Evolutionary conservation across 495 filamentous ascomycete genomes (phyloP), one percentile per base, ranked within the genome.

Genomic region (Mycothermus thermophilus): DNA sequence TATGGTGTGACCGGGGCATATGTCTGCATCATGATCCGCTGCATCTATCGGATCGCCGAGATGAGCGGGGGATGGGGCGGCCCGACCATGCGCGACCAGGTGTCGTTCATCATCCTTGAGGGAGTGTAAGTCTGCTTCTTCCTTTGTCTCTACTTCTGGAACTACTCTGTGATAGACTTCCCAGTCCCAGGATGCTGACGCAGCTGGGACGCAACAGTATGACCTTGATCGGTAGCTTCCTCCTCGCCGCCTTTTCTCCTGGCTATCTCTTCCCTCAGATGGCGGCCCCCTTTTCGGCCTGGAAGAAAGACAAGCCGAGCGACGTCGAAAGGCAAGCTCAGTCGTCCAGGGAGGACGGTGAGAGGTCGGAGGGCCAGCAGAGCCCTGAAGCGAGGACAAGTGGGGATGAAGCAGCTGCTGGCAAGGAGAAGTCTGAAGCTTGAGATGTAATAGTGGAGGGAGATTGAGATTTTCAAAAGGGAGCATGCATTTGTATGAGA

Each of bases 11-110:
- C 60, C 5, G 54, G 68, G 20, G 75, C 77, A 8, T 83, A 72
- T 46, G 17, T 65, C 10, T 71, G 67, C 6, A 72, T 82, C 22
- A 46, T 81, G 46, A 67, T 74, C 22, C 60, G 77, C 37, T 83
- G 78, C 47, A 69, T 80, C 33, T 80, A 80, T 46, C 72, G 77
- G 66, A 72, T 80, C 27, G 69, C 70, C 0, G 72, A 78, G 51
- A 77, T 80, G 71, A 66, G 69, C 4, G 75, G 72, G 8, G 78
- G 78, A 8, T 83, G 76, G 75, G 72, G 72, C 4, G 77, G 71
- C 48, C 47, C 61, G 0, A 63, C 79, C 42, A 81, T 80, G 76
- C 74, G 72, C 43, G 68, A 76, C 40, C 71, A 81, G 54, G 44
- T 60, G 15, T 66, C 69, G 12, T 80, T 81, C 45, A 63, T 78